Evolutionary conservation across 202 grass and related monocot species (phyloP).

Genomic region (Bolboschoenoplectus hybrid): DNA sequence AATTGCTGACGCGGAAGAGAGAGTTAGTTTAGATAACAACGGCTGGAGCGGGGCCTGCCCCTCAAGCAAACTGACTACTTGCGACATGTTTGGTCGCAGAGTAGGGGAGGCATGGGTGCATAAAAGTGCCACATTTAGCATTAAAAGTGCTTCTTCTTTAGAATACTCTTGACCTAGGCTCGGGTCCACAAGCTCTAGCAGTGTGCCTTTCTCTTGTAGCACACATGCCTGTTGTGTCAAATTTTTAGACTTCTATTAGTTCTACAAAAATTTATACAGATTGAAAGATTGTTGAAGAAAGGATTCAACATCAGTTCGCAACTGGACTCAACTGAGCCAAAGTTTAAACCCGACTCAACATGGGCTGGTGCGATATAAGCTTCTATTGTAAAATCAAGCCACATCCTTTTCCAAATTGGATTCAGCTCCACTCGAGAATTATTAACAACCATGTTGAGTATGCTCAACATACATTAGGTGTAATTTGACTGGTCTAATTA

Average conservation of each 20-base stretch:
- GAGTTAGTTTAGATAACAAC: conserved; percentile 54
- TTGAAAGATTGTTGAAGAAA: background rate
- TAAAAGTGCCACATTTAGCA: conserved; percentile 75
- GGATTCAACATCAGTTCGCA: background rate
- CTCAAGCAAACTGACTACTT: conserved; percentile 83
- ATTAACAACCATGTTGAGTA: background rate
- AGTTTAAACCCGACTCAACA: background rate
- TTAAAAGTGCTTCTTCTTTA: conserved; percentile 69
- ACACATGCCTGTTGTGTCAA: conserved; percentile 64
- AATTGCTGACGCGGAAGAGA: conserved; percentile 42
- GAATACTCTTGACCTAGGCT: conserved; percentile 66
- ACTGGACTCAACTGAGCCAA: background rate
- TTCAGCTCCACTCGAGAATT: background rate
- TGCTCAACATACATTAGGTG: background rate
- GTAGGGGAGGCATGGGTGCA: conserved; percentile 82
- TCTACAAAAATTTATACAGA: background rate
- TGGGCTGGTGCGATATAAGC: background rate
- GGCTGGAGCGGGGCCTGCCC: conserved; percentile 60
- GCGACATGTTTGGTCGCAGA: conserved; percentile 79
- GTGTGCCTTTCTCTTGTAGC: conserved; percentile 66
- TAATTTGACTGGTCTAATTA: background rate
- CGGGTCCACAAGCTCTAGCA: conserved; percentile 86
- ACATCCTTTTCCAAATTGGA: background rate
- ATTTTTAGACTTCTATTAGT: background rate
- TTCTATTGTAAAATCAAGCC: background rate